Conservation (phyloP, 768 basidiomycete species). For the Dentipellis sp. region DNA sequence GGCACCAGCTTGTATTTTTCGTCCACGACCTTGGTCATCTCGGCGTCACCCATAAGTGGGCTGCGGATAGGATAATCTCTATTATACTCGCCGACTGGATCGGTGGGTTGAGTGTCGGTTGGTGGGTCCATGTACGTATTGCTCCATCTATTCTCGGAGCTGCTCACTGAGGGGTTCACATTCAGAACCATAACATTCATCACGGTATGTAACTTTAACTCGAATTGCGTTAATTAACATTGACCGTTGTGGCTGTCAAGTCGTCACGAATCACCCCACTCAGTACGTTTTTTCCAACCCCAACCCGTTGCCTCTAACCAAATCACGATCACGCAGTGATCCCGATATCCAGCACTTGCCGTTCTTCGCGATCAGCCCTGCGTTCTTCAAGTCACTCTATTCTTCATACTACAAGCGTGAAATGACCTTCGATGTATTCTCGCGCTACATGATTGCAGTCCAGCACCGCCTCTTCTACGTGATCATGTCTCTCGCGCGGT, state of each 20-base stretch:
- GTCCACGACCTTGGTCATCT: conserved; percentile 95
- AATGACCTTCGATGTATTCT: conserved; percentile 67
- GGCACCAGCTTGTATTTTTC: conserved; percentile 91
- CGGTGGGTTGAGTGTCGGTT: conserved; percentile 90
- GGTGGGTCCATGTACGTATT: conserved; percentile 93
- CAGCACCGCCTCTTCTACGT: conserved; percentile 94
- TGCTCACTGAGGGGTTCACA: neutral
- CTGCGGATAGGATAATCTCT: conserved; percentile 66
- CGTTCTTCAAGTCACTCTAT: conserved; percentile 79
- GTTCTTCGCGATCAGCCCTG: conserved; percentile 88
- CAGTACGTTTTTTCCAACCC: conserved; percentile 46
- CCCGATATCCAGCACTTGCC: conserved; percentile 85
- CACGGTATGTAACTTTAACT: conserved; percentile 56
- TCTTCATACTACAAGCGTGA: conserved; percentile 92
- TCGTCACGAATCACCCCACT: conserved; percentile 95
- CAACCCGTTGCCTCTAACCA: conserved; percentile 6
- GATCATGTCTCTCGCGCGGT: conserved; percentile 82
- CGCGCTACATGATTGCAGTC: conserved; percentile 53
- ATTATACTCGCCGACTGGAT: conserved; percentile 78
- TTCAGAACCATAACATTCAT: conserved; percentile 89
- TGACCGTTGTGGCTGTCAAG: conserved; percentile 29
- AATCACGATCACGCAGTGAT: conserved; percentile 36
- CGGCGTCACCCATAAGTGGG: conserved; percentile 86
- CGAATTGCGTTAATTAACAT: neutral
- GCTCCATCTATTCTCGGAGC: neutral